Percentiles rank a stretch among this genome's conserved stretches.
These are phyloP conservation scores for Epichloe sp. DNA, from an alignment of 2,329 filamentous ascomycete species.

Conservation along the genomic window DNA sequence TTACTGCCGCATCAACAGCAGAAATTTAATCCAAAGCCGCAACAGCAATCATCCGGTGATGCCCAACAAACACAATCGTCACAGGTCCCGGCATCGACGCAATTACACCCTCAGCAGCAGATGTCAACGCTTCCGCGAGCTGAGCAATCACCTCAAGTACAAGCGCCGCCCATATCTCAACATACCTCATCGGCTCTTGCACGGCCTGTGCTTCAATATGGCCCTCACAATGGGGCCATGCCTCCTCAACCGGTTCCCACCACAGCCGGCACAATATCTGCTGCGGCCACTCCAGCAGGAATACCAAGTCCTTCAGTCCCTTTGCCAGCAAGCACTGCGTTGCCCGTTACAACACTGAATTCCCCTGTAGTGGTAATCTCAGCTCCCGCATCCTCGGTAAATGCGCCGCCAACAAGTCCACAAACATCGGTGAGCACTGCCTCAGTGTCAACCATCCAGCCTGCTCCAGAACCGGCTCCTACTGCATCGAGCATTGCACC, in stretches of 20 bases:
- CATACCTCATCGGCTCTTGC: conserved; percentile 8
- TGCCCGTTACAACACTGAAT: background rate
- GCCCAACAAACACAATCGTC: conserved; percentile 6
- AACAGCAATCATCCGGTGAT: conserved; percentile 8
- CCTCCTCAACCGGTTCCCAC: conserved; percentile 33
- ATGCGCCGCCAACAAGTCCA: background rate
- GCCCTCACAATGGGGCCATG: conserved; percentile 49
- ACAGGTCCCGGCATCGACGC: background rate
- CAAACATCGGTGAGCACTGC: background rate
- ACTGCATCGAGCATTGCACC: conserved; percentile 1
- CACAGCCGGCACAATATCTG: conserved; percentile 9
- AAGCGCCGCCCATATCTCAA: background rate
- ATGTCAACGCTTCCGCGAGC: background rate
- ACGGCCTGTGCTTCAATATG: conserved; percentile 52
- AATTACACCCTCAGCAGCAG: conserved; percentile 12
- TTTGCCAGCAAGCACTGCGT: background rate
- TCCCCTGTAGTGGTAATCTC: background rate
- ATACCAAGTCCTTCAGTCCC: conserved; percentile 7
- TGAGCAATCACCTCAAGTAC: background rate
- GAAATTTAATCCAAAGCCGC: conserved; percentile 7
- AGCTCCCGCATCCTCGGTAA: background rate
- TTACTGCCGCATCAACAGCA: conserved; percentile 24
- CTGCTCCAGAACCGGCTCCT: background rate
- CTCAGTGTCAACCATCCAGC: background rate
- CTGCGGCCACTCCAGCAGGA: conserved; percentile 12